A percentile compares a stretch with the other conserved stretches of the same genome.
phyloP scores from a whole-genome alignment of 306 rosid genomes.

The Chamaecrista fasciculata region DNA sequence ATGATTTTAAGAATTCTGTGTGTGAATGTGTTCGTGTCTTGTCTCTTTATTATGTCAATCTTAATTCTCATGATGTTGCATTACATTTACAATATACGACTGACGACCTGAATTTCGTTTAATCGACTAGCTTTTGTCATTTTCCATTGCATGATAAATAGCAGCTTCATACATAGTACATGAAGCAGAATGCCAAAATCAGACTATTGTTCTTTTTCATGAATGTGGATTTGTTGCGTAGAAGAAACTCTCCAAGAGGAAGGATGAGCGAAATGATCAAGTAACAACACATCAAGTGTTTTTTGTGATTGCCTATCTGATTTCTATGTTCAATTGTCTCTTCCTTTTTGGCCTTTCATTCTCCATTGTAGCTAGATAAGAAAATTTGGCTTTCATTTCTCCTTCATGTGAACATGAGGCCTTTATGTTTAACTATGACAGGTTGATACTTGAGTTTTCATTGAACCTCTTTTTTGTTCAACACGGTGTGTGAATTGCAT shows the following conservation, averaged over 20 bases:
- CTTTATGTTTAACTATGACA: conserved; percentile 31
- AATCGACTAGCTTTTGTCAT: not conserved
- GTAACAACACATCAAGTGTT: not conserved
- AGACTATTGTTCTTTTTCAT: not conserved
- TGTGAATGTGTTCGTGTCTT: not conserved
- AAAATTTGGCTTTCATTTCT: not conserved
- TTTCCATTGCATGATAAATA: not conserved
- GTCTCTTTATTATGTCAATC: not conserved
- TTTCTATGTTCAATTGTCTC: too few relatives aligned
- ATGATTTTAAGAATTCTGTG: too few relatives aligned
- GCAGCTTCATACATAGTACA: not conserved
- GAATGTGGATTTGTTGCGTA: not conserved
- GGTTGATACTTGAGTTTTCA: conserved; percentile 24
- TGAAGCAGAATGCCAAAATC: not conserved
- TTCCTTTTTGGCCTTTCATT: not conserved
- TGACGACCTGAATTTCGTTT: not conserved
- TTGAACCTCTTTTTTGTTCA: conserved; percentile 22
- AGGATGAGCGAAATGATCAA: not conserved
- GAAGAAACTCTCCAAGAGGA: not conserved
- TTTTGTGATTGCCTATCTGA: not conserved
- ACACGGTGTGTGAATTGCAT: conserved; percentile 39
- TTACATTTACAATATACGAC: not conserved
- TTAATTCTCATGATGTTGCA: not conserved
- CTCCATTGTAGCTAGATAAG: not conserved
- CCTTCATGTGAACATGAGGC: conserved; percentile 6